Conservation (phyloP, 192 early-diverging fungal genomes). For the Umbelopsis sp. region DNA sequence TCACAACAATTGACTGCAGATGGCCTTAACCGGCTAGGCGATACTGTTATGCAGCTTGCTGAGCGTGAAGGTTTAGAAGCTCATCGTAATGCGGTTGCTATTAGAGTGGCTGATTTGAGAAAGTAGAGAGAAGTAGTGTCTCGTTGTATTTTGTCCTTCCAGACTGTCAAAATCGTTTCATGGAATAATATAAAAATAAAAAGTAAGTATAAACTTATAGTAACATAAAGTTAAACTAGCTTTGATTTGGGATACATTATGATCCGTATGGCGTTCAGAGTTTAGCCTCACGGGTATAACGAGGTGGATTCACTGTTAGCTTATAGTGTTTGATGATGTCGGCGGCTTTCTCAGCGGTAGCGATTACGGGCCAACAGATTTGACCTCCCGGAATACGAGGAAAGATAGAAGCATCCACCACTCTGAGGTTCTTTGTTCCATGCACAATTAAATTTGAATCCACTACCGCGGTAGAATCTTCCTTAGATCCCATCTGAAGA, state of each 20-base stretch:
- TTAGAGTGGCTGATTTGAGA: constrained; percentile 75
- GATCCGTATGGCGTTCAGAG: background rate
- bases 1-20: constrained; percentile 87
- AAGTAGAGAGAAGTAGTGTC: constrained; percentile 20
- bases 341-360: constrained; percentile 33
- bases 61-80: constrained; percentile 96
- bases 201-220: background rate
- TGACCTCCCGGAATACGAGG: constrained; percentile 20
- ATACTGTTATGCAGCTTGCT: constrained; percentile 93
- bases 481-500: background rate
- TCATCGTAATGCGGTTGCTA: constrained; percentile 94
- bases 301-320: background rate
- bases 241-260: background rate
- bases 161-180: background rate
- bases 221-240: too few species aligned
- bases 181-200: background rate
- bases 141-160: constrained; percentile 1
- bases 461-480: constrained; percentile 8
- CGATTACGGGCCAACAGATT: constrained; percentile 22
- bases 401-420: constrained; percentile 37
- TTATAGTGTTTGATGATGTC: constrained; percentile 26
- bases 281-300: background rate
- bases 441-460: constrained; percentile 27
- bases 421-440: constrained; percentile 28
- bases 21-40: constrained; percentile 81